These are phyloP conservation scores for Boletus huronensis DNA, from an alignment of 768 basidiomycete species.

Conservation along the genomic window DNA sequence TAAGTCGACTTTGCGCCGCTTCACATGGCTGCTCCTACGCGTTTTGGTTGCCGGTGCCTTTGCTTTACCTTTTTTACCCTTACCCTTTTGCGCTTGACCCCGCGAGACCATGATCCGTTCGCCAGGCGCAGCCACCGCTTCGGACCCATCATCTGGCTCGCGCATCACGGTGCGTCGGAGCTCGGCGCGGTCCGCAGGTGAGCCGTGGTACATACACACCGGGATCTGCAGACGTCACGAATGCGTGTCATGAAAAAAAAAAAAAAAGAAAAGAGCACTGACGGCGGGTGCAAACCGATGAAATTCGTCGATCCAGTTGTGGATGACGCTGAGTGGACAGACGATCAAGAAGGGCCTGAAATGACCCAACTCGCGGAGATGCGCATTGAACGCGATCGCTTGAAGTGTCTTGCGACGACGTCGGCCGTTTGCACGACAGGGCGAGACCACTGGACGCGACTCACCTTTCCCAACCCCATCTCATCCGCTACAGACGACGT, in stretches of 20 bases:
- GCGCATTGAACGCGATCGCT: conserved; percentile 90
- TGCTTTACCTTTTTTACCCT: conserved; percentile 12
- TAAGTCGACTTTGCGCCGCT: conserved; percentile 21
- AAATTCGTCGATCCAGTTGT: conserved; percentile 90
- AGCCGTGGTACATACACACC: conserved; percentile 88
- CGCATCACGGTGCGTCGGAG: conserved; percentile 63
- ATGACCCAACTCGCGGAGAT: conserved; percentile 72
- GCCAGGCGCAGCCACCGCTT: conserved; percentile 17
- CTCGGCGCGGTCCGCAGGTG: conserved; percentile 74
- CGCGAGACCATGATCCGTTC: conserved; percentile 25
- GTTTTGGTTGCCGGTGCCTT: conserved; percentile 11
- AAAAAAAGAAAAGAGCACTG: conserved; percentile 28
- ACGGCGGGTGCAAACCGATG: conserved; percentile 78
- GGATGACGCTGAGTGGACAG: conserved; percentile 88
- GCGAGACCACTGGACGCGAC: not conserved
- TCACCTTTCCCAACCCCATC: conserved; percentile 88
- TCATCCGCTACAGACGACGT: conserved; percentile 69
- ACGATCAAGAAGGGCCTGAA: conserved; percentile 81
- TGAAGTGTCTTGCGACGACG: conserved; percentile 70
- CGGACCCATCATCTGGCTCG: conserved; percentile 27
- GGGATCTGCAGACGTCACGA: conserved; percentile 54
- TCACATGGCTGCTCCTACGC: conserved; percentile 8
- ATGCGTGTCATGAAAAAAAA: not conserved
- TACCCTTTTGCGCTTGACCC: conserved; percentile 18
- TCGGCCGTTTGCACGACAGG: not conserved